phyloP scores from a whole-genome alignment of 495 filamentous ascomycete genomes.

The Staphylotrichum longicolle region DNA sequence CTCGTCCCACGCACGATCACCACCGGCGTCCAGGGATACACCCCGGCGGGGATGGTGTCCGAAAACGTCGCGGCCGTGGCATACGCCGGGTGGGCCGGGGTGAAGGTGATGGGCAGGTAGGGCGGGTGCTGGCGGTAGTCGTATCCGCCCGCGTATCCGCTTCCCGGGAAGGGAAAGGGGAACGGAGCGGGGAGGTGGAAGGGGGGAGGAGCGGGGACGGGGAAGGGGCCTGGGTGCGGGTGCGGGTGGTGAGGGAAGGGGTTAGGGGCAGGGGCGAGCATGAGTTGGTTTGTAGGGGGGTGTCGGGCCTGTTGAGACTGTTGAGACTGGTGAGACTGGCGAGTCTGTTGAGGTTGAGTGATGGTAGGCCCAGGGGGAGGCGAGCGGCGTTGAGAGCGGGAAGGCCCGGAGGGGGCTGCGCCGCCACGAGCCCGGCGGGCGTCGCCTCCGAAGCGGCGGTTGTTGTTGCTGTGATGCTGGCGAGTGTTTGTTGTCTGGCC shows the following conservation, averaged over 20 bases:
- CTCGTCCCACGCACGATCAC: too few relatives aligned
- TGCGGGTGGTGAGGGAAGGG: neutral
- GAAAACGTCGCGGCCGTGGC: constrained; percentile 12
- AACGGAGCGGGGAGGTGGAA: neutral
- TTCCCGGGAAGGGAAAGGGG: too few relatives aligned
- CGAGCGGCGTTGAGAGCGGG: neutral
- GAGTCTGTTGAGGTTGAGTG: too few relatives aligned
- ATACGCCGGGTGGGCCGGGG: constrained; percentile 11
- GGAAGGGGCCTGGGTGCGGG: neutral
- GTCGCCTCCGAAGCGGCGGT: constrained; percentile 3
- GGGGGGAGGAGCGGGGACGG: neutral
- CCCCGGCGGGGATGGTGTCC: constrained; percentile 18
- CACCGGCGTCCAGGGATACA: constrained; percentile 11
- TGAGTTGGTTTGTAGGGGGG: too few relatives aligned
- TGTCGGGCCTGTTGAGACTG: too few relatives aligned
- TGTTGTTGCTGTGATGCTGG: neutral
- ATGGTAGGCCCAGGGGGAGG: too few relatives aligned
- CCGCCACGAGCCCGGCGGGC: too few relatives aligned
- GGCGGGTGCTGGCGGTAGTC: neutral
- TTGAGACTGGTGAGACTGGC: too few relatives aligned
- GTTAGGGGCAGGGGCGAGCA: neutral
- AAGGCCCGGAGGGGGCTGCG: neutral
- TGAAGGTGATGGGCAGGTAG: neutral
- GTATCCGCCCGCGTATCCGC: neutral
- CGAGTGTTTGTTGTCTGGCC: neutral